Percentiles rank a stretch among this genome's conserved stretches.
Conservation (phyloP, 2,329 filamentous ascomycete genomes). For the Xylaria multiplex region DNA sequence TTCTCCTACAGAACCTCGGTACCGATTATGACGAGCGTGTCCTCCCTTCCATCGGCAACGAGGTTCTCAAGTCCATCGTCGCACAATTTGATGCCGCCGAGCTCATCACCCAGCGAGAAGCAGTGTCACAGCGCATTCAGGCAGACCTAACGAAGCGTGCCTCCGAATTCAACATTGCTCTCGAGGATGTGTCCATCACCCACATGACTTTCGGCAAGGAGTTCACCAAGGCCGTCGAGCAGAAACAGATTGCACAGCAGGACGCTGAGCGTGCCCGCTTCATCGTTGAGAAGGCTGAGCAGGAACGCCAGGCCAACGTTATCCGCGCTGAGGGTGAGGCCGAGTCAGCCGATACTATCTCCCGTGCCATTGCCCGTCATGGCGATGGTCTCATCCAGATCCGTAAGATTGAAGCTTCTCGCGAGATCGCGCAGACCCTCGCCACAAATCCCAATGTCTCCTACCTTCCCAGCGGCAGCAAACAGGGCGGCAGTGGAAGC, state of each 20-base stretch:
- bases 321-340: conserved; percentile 98
- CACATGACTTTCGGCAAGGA: conserved; percentile 99
- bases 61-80: conserved; percentile 98
- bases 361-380: conserved; percentile 89
- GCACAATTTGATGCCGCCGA: conserved; percentile 99
- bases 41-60: conserved; percentile 97
- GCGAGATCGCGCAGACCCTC: conserved; percentile 92
- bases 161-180: conserved; percentile 96
- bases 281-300: conserved; percentile 98
- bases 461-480: conserved; percentile 81
- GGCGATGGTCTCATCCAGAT: conserved; percentile 96
- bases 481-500: conserved; percentile 65
- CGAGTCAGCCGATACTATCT: conserved; percentile 94
- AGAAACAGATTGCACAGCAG: conserved; percentile 99
- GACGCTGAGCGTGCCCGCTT: conserved; percentile 97
- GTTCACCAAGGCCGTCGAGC: conserved; percentile 98
- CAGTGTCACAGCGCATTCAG: conserved; percentile 93
- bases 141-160: conserved; percentile 91
- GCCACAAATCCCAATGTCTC: conserved; percentile 93
- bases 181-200: conserved; percentile 98
- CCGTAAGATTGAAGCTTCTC: conserved; percentile 94
- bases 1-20: conserved; percentile 80
- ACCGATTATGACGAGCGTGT: conserved; percentile 99
- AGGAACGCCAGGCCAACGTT: conserved; percentile 98
- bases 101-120: conserved; percentile 98